Evolutionary conservation across 371 early-diverging fungal species (phyloP).

Genomic region (Apophysomyces trapeziformis): DNA sequence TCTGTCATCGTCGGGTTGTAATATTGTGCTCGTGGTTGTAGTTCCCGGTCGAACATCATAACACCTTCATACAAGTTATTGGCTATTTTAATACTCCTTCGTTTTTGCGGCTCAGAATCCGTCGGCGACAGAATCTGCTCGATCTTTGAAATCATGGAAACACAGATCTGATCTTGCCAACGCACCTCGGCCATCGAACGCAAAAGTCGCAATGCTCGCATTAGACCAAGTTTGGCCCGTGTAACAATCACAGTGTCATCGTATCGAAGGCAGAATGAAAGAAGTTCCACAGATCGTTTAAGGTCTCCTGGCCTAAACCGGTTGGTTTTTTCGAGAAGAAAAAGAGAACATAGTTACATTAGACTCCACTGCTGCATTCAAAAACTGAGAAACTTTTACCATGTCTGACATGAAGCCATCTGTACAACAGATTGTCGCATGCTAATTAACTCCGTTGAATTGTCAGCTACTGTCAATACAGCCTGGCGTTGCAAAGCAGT

Average conservation of each 20-base stretch:
- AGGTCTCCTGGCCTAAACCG: constrained; percentile 26
- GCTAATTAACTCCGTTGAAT: constrained; percentile 27
- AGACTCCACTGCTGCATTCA: too few species aligned
- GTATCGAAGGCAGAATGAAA: constrained; percentile 23
- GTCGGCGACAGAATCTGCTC: constrained; percentile 19
- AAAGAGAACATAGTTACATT: neutral
- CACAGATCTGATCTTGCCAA: constrained; percentile 37
- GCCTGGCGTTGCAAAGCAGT: constrained; percentile 25
- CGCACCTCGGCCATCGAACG: constrained; percentile 30
- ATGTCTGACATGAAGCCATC: constrained; percentile 31
- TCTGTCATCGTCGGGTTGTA: constrained; percentile 21
- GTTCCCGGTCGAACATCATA: constrained; percentile 33
- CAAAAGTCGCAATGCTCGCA: constrained; percentile 27
- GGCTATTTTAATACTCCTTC: constrained; percentile 26
- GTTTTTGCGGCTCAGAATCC: constrained; percentile 2
- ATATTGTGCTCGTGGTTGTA: constrained; percentile 27
- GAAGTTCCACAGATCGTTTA: constrained; percentile 27
- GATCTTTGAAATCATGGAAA: constrained; percentile 22
- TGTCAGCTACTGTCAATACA: constrained; percentile 24
- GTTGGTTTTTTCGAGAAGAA: neutral
- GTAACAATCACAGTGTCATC: constrained; percentile 21
- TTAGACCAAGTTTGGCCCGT: constrained; percentile 27
- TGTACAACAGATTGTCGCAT: constrained; percentile 24
- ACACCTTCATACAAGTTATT: constrained; percentile 32
- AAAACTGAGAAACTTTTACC: neutral